Conservation (phyloP, 1,284 basidiomycete species). For the Meripilus lineatus region DNA sequence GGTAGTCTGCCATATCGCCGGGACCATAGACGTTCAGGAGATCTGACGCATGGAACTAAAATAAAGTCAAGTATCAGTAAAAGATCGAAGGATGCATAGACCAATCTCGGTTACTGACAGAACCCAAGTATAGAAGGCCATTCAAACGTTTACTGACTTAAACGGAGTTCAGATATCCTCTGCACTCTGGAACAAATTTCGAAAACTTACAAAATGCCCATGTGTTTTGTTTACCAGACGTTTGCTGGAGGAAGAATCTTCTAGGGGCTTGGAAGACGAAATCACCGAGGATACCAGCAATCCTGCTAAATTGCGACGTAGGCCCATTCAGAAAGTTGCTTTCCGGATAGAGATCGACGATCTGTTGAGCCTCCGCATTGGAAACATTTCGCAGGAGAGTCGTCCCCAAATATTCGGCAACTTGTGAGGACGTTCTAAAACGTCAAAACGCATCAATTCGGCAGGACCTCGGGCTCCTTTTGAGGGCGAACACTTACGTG, state of each 20-base stretch:
- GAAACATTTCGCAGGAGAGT: slow-evolving; percentile 20
- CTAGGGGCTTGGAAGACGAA: slow-evolving; percentile 49
- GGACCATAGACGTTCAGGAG: slow-evolving; percentile 17
- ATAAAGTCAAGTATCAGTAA: slow-evolving; percentile 1
- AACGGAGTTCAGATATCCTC: not conserved
- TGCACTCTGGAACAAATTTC: not conserved
- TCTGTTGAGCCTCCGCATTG: slow-evolving; percentile 11
- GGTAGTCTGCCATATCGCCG: slow-evolving; percentile 19
- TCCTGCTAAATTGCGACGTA: slow-evolving; percentile 47
- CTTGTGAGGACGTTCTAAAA: not conserved
- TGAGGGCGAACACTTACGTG: slow-evolving; percentile 14
- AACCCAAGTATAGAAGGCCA: not conserved
- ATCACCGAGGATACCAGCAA: slow-evolving; percentile 50
- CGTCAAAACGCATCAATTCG: not conserved
- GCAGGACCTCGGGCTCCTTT: slow-evolving; percentile 14
- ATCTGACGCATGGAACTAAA: slow-evolving; percentile 17
- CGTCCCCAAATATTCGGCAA: slow-evolving; percentile 4
- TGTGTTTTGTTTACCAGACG: slow-evolving; percentile 19
- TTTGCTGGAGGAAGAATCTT: slow-evolving; percentile 39
- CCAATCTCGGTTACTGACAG: too few relatives aligned
- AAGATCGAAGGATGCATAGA: not conserved
- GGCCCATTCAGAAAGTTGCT: slow-evolving; percentile 33
- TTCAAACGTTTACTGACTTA: not conserved
- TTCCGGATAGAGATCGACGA: slow-evolving; percentile 25
- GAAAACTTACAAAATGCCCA: slow-evolving; percentile 28